phyloP scores from a whole-genome alignment of 805 yeast genomes.

The Kluyveromyces aestuarii region DNA sequence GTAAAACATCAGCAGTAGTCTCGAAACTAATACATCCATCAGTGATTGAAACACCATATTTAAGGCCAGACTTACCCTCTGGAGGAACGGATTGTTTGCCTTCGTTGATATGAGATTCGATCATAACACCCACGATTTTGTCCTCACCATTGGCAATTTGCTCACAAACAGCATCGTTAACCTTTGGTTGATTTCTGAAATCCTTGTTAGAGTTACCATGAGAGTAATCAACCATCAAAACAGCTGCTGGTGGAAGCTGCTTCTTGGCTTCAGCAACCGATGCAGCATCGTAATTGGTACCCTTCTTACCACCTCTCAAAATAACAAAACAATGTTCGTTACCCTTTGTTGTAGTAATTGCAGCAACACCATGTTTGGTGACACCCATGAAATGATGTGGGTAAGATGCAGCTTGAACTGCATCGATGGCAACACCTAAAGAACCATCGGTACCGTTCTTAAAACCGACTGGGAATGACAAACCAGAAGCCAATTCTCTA shows the following conservation, averaged over 20 bases:
- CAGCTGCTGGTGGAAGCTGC: slow-evolving; percentile 40
- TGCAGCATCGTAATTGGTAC: slow-evolving; percentile 83
- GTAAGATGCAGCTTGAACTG: slow-evolving; percentile 83
- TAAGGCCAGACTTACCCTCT: slow-evolving; percentile 46
- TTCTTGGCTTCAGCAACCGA: slow-evolving; percentile 69
- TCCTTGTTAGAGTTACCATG: slow-evolving; percentile 96
- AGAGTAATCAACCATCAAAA: slow-evolving; percentile 92
- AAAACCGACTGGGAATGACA: slow-evolving; percentile 98
- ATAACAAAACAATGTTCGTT: slow-evolving; percentile 90
- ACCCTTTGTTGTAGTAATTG: slow-evolving; percentile 93
- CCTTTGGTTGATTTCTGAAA: slow-evolving; percentile 91
- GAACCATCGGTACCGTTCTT: slow-evolving; percentile 98
- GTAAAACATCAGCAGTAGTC: slow-evolving; percentile 73
- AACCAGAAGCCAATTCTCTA: slow-evolving; percentile 94
- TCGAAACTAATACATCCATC: slow-evolving; percentile 96
- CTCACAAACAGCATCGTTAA: slow-evolving; percentile 69
- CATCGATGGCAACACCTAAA: slow-evolving; percentile 86
- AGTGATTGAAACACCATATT: slow-evolving; percentile 93
- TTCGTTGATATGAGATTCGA: slow-evolving; percentile 84
- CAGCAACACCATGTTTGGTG: slow-evolving; percentile 94
- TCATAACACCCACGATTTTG: slow-evolving; percentile 85
- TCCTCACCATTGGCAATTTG: slow-evolving; percentile 79
- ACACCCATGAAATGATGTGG: slow-evolving; percentile 96
- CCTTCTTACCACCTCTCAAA: slow-evolving; percentile 90
- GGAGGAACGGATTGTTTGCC: slow-evolving; percentile 83